Evolutionary conservation across 2,329 filamentous ascomycete genomes (phyloP), one percentile per base, ranked within the genome.

Genomic region (Trichoderma pleuroti): DNA sequence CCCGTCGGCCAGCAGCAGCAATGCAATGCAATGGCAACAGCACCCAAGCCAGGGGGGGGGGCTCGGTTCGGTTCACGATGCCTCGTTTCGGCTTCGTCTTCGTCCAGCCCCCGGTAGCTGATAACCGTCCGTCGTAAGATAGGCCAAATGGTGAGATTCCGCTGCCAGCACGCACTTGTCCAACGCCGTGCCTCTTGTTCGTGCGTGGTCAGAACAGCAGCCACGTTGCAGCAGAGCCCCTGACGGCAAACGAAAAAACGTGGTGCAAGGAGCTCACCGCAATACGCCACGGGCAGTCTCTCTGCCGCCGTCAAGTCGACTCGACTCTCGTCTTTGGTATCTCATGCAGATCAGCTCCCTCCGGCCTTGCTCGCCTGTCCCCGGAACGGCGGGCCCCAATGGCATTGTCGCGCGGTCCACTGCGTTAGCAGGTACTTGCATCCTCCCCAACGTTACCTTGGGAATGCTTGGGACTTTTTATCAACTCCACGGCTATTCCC

Each of bases 361-460:
- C 52, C 62, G 46, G 63, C 21, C 63, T 28, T 30, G 49, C 16
- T 57, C 63, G 63, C 49, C 49, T 57, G 54, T 26, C 28, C 34
- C 65, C 65, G 54, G 65, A 32, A 68, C 54, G 36, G 26, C 65
- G 54, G 65, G 16, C 63, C 49, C 63, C 39, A 56, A 56, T 66
- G 63, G 52, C 63, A 28, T 54, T 49, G 36, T 49, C 36, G 14
- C 9, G 36, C n/a, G 49, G 24, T 54, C 49, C 49, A 52, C 21
- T 11, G 52, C 36, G 66, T 68, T 68, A 61, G 66, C 56, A 68
- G 66, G 28, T 68, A 61, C 66, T 52, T 68, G 56, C 66, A 60
- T 49, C 34, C 39, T 68, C 56, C 36, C 66, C 56, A 68, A 28
- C 56, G 39, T 52, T 61, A 39, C 66, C 56, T 60, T 26, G 56